phyloP scores from a whole-genome alignment of 345 rosid genomes.

The Syzygium aqueum region DNA sequence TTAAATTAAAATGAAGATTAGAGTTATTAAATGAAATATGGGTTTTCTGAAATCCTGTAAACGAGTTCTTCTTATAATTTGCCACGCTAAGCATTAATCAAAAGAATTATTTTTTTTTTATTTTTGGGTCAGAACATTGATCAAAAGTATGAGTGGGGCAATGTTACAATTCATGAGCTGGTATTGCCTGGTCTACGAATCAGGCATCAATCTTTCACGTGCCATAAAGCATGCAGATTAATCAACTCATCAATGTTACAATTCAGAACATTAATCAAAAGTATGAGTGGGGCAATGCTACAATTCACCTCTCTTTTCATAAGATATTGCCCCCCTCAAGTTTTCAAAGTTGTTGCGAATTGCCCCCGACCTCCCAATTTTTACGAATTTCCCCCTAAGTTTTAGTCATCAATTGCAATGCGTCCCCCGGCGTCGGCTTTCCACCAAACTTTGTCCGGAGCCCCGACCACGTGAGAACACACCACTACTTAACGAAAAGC shows the following conservation, averaged over 20 bases:
- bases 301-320: not conserved
- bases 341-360: not conserved
- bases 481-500: not conserved
- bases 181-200: not conserved
- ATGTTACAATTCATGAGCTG: not conserved
- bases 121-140: not conserved
- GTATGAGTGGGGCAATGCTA: not conserved
- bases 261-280: not conserved
- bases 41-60: not conserved
- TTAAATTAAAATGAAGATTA: not conserved
- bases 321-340: not conserved
- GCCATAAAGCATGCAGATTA: not conserved
- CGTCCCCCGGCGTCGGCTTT: not conserved
- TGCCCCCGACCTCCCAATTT: not conserved
- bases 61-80: not conserved
- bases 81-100: not conserved
- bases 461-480: not conserved
- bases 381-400: not conserved
- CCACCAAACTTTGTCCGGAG: not conserved
- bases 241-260: no score
- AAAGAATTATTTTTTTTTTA: no score
- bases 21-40: not conserved
- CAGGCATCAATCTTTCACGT: not conserved
- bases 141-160: not conserved
- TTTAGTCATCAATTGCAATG: not conserved